These are phyloP conservation scores for Thozetella sp. DNA, from an alignment of 495 filamentous ascomycete species.

Conservation along the genomic window DNA sequence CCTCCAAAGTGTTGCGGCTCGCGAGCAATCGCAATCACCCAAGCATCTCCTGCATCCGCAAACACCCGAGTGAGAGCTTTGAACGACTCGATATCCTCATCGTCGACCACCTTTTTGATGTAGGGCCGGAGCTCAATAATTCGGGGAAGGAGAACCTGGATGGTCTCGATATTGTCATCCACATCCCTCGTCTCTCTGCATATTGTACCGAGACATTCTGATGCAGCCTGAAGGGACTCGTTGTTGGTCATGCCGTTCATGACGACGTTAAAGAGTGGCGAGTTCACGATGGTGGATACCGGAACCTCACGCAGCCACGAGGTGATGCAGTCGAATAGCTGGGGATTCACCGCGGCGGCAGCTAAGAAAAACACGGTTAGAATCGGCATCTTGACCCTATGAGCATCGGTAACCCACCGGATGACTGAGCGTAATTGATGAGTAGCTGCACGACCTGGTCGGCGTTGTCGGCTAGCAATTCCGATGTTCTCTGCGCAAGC, in stretches of 20 bases:
- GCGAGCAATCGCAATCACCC: conserved; percentile 87
- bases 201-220: conserved; percentile 90
- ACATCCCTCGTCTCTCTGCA: conserved; percentile 93
- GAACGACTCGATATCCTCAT: conserved; percentile 85
- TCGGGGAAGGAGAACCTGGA: conserved; percentile 82
- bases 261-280: conserved; percentile 80
- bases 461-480: conserved; percentile 89
- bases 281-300: conserved; percentile 78
- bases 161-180: conserved; percentile 78
- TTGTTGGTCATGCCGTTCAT: conserved; percentile 76
- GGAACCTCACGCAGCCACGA: conserved; percentile 96
- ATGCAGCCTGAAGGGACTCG: conserved; percentile 81
- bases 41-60: conserved; percentile 90
- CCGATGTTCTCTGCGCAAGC: conserved; percentile 74
- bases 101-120: conserved; percentile 72
- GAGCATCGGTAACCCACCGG: too few species aligned
- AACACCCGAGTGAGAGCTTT: conserved; percentile 89
- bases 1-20: conserved; percentile 77
- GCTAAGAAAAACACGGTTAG: conserved; percentile 28
- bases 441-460: conserved; percentile 81
- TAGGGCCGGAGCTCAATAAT: conserved; percentile 78
- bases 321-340: conserved; percentile 90
- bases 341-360: conserved; percentile 81
- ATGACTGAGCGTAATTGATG: conserved; percentile 87
- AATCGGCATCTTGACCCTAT: too few species aligned